Evolutionary conservation across 73 alveolate genomes (phyloP).

Genomic region (Paramecium primaurelia): DNA sequence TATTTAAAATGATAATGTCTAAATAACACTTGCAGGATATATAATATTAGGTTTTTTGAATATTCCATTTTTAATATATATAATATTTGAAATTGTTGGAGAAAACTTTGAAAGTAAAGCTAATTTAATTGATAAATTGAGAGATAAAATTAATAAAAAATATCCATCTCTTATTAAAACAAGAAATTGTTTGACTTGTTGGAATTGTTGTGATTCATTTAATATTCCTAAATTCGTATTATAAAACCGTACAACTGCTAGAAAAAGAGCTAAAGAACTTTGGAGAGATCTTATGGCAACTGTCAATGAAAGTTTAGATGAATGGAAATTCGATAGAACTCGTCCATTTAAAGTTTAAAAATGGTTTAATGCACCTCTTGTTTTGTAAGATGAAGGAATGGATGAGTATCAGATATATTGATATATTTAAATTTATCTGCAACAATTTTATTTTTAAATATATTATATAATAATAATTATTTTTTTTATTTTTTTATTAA

Average conservation of each 20-base stretch:
- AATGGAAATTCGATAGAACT: not conserved
- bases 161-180: not conserved
- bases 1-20: not conserved
- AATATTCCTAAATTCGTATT: not conserved
- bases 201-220: not conserved
- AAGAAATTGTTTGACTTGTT: not conserved
- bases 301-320: not conserved
- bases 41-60: not conserved
- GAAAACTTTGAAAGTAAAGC: not conserved
- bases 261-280: not conserved
- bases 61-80: not conserved
- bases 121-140: not conserved
- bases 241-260: not conserved
- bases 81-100: not conserved
- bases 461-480: too few species aligned
- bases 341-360: not conserved
- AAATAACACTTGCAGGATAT: not conserved
- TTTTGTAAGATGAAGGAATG: not conserved
- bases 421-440: not conserved
- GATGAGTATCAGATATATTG: not conserved
- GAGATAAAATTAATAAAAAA: conserved; percentile 28
- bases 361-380: not conserved
- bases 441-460: not conserved
- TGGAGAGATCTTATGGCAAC: not conserved
- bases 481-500: too few species aligned